Evolutionary conservation across 805 yeast species (phyloP).

Genomic region (Metschnikowia hibisci): DNA sequence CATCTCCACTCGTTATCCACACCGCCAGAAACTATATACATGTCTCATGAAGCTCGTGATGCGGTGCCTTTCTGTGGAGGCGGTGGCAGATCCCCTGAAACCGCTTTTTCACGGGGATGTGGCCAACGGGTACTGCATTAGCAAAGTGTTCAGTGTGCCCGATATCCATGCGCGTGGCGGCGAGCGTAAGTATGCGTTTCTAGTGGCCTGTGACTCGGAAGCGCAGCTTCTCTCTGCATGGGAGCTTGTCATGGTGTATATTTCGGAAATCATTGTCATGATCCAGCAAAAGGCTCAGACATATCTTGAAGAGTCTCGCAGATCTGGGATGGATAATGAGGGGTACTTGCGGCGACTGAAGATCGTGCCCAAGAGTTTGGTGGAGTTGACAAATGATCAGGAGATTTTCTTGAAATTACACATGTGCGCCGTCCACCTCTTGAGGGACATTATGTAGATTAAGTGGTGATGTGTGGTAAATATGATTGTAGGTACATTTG

Average conservation of each 20-base stretch:
- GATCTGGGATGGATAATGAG: conserved; percentile 36
- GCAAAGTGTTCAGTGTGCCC: conserved; percentile 55
- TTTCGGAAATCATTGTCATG: conserved; percentile 20
- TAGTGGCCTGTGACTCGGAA: conserved; percentile 56
- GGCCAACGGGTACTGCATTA: conserved; percentile 55
- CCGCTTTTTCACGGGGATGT: conserved; percentile 66
- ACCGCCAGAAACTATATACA: conserved; percentile 44
- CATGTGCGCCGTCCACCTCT: conserved; percentile 56
- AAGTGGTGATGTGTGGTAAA: too few relatives aligned
- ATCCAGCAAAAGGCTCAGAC: conserved; percentile 19
- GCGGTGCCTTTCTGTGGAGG: conserved; percentile 64
- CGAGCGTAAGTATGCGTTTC: conserved; percentile 61
- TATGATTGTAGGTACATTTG: too few relatives aligned
- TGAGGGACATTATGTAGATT: conserved; percentile 9
- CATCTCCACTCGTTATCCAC: conserved; percentile 60
- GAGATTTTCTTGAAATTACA: conserved; percentile 56
- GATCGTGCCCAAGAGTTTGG: conserved; percentile 53
- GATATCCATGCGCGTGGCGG: conserved; percentile 72
- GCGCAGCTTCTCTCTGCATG: conserved; percentile 51
- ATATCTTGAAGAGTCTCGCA: conserved; percentile 11
- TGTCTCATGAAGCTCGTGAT: conserved; percentile 56
- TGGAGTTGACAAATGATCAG: conserved; percentile 52
- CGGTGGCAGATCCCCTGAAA: conserved; percentile 52
- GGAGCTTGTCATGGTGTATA: conserved; percentile 44
- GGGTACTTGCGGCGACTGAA: conserved; percentile 54